Evolutionary conservation across 1,284 basidiomycete species (phyloP), one percentile per base, ranked within the genome.

Genomic region (Xerocomus minutiporus): DNA sequence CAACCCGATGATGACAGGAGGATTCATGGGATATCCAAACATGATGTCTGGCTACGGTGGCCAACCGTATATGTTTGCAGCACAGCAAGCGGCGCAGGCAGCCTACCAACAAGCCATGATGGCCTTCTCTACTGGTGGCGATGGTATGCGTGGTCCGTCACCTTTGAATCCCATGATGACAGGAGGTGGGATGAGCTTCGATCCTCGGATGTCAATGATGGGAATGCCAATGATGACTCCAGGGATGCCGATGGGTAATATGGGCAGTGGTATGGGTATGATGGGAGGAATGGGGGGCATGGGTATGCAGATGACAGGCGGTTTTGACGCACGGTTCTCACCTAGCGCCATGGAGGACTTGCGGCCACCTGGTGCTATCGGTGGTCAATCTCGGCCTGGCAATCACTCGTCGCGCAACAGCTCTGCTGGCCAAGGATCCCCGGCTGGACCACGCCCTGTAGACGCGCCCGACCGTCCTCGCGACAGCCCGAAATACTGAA

Each of bases 91-190:
- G 1, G 81, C 88, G 17, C 86, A 89, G 51, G 88, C 91, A 66
- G 93, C 93, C 0, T 95, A 94, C 67, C 88, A 90, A 66, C 88
- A 90, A 67, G 90, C 92, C 20, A 93, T 95, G 88, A 84, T 91
- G 78, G 81, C 87, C 39, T 91, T 91, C 72, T 93, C 91, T 2
- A 83, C 90, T 57, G 78, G 78, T 28, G 88, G 84, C 13, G 86
- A 66, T 49, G 77, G 71, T 17, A 72, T 68, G 32, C 61, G 65
- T n/a, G 68, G 67, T 46, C 46, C 66, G 17, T 59, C 69, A 28
- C 61, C 64, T 15, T 59, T 82, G 57, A 76, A 75, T 52, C 80
- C 80, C 29, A 81, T 80, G 74, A 81, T 83, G 82, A 78, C 80
- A 2, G 78, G 80, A 29, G 70, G 66, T 20, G 70, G 68, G 8